These are phyloP conservation scores for Blastobotrys persicus DNA, from an alignment of 1,139 yeast genomes.

Conservation along the genomic window DNA sequence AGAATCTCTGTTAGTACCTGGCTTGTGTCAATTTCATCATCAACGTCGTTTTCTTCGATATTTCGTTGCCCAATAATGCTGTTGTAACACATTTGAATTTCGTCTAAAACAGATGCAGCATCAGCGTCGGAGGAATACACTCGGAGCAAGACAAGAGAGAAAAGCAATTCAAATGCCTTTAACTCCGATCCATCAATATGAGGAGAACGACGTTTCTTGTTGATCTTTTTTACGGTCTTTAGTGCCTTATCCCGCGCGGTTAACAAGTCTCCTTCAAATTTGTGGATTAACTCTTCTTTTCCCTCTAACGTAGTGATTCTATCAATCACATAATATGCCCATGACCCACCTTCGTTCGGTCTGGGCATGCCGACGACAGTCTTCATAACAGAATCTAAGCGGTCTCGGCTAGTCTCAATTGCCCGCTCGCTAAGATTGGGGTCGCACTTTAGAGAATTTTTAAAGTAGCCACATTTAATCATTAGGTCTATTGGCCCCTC, in stretches of 20 bases:
- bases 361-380: slow-evolving; percentile 43
- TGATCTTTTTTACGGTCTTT: slow-evolving; percentile 49
- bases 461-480: slow-evolving; percentile 57
- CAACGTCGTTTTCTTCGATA: slow-evolving; percentile 34
- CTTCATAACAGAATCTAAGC: slow-evolving; percentile 59
- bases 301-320: slow-evolving; percentile 25
- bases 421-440: slow-evolving; percentile 24
- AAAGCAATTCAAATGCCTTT: slow-evolving; percentile 65
- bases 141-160: slow-evolving; percentile 76
- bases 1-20: slow-evolving; percentile 77
- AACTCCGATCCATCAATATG: slow-evolving; percentile 44
- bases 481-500: slow-evolving; percentile 52
- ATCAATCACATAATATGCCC: slow-evolving; percentile 49
- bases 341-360: slow-evolving; percentile 46
- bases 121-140: slow-evolving; percentile 73
- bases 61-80: slow-evolving; percentile 33
- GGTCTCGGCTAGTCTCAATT: slow-evolving; percentile 42
- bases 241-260: slow-evolving; percentile 52
- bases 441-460: slow-evolving; percentile 23
- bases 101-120: slow-evolving; percentile 71
- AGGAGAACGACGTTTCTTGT: slow-evolving; percentile 39
- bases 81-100: slow-evolving; percentile 48
- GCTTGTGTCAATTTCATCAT: slow-evolving; percentile 45
- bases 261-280: slow-evolving; percentile 39
- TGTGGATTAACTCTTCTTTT: slow-evolving; percentile 25